Evolutionary conservation across 2,329 filamentous ascomycete genomes (phyloP).

Genomic region (Penicillium italicum): DNA sequence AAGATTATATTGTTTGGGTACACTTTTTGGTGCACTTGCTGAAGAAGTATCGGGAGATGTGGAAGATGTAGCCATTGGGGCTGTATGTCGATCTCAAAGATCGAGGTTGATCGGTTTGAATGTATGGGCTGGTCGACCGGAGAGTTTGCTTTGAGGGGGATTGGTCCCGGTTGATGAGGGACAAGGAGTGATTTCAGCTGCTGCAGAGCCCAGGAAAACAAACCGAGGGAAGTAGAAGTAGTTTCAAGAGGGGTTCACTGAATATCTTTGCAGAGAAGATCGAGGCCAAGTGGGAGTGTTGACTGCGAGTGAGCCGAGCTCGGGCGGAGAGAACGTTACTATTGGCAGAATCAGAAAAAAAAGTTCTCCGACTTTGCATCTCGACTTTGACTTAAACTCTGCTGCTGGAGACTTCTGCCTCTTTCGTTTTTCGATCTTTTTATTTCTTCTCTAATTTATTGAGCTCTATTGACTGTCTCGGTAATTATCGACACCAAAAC

Average conservation of each 20-base stretch:
- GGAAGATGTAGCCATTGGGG: conserved; percentile 23
- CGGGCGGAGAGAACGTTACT: conserved; percentile 23
- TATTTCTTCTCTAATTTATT: not conserved
- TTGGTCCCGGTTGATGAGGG: not conserved
- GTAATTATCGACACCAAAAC: not conserved
- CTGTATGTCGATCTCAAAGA: conserved; percentile 17
- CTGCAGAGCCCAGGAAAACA: not conserved
- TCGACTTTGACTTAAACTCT: conserved; percentile 5
- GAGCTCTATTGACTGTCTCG: not conserved
- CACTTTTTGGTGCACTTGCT: conserved; percentile 13
- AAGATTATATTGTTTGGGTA: conserved; percentile 37
- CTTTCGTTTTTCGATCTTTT: not conserved
- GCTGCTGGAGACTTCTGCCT: not conserved
- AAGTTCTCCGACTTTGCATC: conserved; percentile 17
- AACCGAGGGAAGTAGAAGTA: not conserved
- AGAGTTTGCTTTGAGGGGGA: not conserved
- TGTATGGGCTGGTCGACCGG: conserved; percentile 11
- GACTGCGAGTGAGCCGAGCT: conserved; percentile 23
- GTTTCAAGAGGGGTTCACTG: not conserved
- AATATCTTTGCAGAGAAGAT: conserved; percentile 1
- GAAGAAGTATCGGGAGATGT: conserved; percentile 23
- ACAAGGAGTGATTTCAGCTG: not conserved
- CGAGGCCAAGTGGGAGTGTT: conserved; percentile 18
- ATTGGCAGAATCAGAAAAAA: conserved; percentile 24
- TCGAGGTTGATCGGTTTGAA: conserved; percentile 17